Evolutionary conservation across 73 alveolate species (phyloP), one percentile per base, ranked within the genome.

Genomic region (Blepharisma japonicum): DNA sequence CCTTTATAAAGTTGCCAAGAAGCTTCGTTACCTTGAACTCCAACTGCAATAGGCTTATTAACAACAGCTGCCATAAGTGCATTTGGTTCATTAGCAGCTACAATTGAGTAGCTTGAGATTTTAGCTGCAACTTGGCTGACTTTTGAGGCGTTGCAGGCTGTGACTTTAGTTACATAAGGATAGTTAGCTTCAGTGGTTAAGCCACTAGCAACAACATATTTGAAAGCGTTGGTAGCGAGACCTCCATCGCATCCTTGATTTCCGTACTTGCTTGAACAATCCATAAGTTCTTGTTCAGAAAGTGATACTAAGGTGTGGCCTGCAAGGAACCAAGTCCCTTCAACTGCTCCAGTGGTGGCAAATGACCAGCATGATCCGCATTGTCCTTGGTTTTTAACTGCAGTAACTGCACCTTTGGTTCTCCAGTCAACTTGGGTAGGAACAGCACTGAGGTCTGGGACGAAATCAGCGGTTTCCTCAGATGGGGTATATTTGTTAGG

Each of bases 291-390:
- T 80, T 83, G 85, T 80, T 81, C 90, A 32, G 90, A 81, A 55
- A 83, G 71, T 45, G 76, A 55, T n/a, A 76, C 78, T n/a, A 61
- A 50, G n/a, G 78, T 39, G 27, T 71, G 46, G 6, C 68, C 70
- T 42, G 77, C 80, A 56, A 81, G 55, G 81, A 55, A 55, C 78
- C 77, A 77, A 14, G 86, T 86, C 9, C 87, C 85, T 56, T 85
- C 89, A 7, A 89, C 14, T 2, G 91, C 80, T 11, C 81, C 91
- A 61, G 83, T 56, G 25, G 92, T 88, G 6, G 92, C 68, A 84
- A 89, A 86, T 21, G 96, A 84, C 93, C 96, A 89, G 83, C 95
- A 92, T 9, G 93, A 84, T 27, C 96, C 98, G 79, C 96, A 92
- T 38, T 49, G 55, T 6, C 91, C 94, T 84, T 92, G 87, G 80